Percentiles rank a stretch among this genome's conserved stretches.
phyloP scores from a whole-genome alignment of 148 eudicot species.

The Cornus kousa region DNA sequence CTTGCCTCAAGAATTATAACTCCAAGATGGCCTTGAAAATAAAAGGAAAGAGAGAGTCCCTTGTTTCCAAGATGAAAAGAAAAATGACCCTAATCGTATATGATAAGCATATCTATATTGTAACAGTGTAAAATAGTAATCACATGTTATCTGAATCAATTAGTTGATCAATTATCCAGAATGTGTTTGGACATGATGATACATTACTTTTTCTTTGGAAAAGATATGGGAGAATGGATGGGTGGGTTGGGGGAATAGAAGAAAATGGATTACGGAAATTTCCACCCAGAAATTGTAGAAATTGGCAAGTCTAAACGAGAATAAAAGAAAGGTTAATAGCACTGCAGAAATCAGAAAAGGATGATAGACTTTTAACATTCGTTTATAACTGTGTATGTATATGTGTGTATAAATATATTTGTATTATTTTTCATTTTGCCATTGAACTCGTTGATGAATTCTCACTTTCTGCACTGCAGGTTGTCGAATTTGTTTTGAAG shows the following conservation, averaged over 20 bases:
- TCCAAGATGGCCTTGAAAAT: not conserved
- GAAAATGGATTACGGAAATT: not conserved
- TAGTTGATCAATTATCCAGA: not conserved
- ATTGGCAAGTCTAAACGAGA: too few relatives aligned
- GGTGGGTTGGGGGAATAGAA: not conserved
- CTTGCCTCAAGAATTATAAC: not conserved
- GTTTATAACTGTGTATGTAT: too few relatives aligned
- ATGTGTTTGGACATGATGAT: not conserved
- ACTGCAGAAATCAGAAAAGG: not conserved
- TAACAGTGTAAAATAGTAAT: not conserved
- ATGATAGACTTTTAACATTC: not conserved
- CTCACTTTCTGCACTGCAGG: constrained; percentile 32
- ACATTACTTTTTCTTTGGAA: not conserved
- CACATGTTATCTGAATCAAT: not conserved
- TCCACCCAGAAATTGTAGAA: not conserved
- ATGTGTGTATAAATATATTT: too few relatives aligned
- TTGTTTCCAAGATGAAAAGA: not conserved
- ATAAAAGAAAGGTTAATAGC: too few relatives aligned
- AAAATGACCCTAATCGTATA: too few relatives aligned
- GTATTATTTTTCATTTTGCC: not conserved
- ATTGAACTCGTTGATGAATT: not conserved
- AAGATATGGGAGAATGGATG: not conserved
- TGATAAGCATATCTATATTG: not conserved
- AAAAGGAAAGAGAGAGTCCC: not conserved
- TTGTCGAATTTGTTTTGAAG: constrained; percentile 62